Evolutionary conservation across 257 asterid genomes (phyloP), one percentile per base, ranked within the genome.

Genomic region (Lycium ferocissimum): DNA sequence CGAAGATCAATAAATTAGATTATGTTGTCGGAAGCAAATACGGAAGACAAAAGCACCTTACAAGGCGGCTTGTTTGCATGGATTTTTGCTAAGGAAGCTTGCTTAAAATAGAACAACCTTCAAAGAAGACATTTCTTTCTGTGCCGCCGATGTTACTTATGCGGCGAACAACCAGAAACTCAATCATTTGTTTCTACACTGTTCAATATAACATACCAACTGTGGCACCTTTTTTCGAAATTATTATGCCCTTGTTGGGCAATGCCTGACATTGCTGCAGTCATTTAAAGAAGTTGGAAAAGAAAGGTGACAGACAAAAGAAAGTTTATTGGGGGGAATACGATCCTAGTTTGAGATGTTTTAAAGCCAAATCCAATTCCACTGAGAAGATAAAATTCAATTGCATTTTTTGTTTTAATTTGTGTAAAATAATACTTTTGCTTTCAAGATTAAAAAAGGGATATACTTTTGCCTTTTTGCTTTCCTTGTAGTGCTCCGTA

Each of bases 21-120:
- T 54, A 40, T 38, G 8, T 17, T 70, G 9, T 70, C 0, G 79
- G 54, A 70, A 11, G 7, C 33, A 70, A 70, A 17, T 40, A 4
- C 15, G 0, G 15, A 15, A 40, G 33, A 38, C 54, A 40, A 70
- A 38, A 69, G 6, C 13, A 11, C 51, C 78, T 69, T 69, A 69
- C 78, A 69, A 38, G 53, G 78, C 38, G 53, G 26, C 78, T 69
- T 70, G 79, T 40, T 69, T 70, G 53, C 35, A 70, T 70, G 54
- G 33, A 70, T 8, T 70, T 17, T 70, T 40, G 54, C 79, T 9
- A 15, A 17, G 79, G 14, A 69, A 69, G 26, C 33, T 38, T 70
- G 35, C 54, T 70, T 40, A 70, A 17, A 26, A 15, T 38, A 49
- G 26, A 70, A 14, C 15, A 40, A n/a, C 54, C 13, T 70, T 18